phyloP scores from a whole-genome alignment of 495 filamentous ascomycete genomes.

The Pyronema omphalodes region DNA sequence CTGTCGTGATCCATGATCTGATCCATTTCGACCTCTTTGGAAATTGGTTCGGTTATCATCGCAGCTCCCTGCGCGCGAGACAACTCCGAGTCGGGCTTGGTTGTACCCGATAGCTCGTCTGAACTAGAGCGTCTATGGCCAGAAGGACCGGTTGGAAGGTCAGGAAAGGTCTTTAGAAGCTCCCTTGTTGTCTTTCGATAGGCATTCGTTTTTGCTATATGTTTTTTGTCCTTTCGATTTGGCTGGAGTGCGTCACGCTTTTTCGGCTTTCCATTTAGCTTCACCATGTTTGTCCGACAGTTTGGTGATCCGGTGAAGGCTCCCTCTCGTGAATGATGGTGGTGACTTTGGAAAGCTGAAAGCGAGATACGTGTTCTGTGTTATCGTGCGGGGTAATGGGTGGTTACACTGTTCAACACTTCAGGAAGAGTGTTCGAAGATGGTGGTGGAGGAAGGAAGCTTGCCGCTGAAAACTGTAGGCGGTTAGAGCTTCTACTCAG shows the following conservation, averaged over 20 bases:
- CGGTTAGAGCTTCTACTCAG: no score
- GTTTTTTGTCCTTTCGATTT: not conserved
- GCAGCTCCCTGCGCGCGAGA: no score
- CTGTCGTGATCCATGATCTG: not conserved
- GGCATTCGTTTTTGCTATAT: not conserved
- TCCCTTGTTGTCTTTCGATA: conserved; percentile 1
- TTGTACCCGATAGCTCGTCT: not conserved
- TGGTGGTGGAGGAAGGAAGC: no score
- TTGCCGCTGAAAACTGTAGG: no score
- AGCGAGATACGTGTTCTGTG: not conserved
- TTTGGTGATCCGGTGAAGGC: no score
- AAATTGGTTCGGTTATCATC: not conserved
- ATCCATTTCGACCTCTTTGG: not conserved
- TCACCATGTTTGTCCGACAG: not conserved
- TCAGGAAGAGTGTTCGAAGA: no score
- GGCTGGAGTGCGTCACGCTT: not conserved
- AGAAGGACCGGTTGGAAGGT: conserved; percentile 3
- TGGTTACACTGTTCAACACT: no score
- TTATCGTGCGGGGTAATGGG: no score
- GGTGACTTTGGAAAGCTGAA: not conserved
- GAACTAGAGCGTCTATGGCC: not conserved
- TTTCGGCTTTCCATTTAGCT: not conserved
- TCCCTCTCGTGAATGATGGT: not conserved
- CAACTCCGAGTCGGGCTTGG: no score
- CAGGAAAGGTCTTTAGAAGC: conserved; percentile 2